Evolutionary conservation across 2,329 filamentous ascomycete species (phyloP), one percentile per base, ranked within the genome.

Genomic region (Monilinia fructicola): DNA sequence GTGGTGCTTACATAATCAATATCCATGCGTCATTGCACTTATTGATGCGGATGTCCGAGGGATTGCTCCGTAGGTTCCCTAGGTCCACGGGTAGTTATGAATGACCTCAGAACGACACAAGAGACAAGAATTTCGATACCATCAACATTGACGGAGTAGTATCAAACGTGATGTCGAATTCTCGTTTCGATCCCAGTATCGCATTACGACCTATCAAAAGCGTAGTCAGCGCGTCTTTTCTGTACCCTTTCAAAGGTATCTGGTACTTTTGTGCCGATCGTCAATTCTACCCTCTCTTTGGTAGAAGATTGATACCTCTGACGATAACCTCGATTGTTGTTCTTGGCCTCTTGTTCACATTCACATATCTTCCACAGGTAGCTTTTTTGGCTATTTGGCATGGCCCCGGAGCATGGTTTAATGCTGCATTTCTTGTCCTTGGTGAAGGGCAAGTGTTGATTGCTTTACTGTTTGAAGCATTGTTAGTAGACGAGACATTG

Each of bases 301-400:
- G 86, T 67, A 83, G 90, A 31, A 88, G 93, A 21, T 81, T 99
- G 3, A 79, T 98, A 0, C 93, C 94, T 0, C 84, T 96, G 38
- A 85, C 91, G 3, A 80, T 97, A 18, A 88, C 97, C 16, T 97
- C 93, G 0, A 81, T 89, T 18, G 86, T 95, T 65, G 90, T 97
- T 18, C 91, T 97, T 69, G 81, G 88, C n/a, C 82, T 96, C 26
- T 86, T 98, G 26, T 98, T 98, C 78, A 82, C 92, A 16, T 96
- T 95, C 78, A 83, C 92, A 0, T 98, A 96, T 73, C 79, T 97
- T 3, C 94, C 94, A 0, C 92, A 98, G 76, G 92, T 92, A 66
- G 91, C 91, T 1, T 91, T 99, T 74, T 84, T 99, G 28, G 88
- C 90, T 21, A 86, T 98, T 71, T 98, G 97, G 77, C 93, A 98